These are phyloP conservation scores for Candolleomyces eurysporus DNA, from an alignment of 768 basidiomycete genomes.

Conservation along the genomic window DNA sequence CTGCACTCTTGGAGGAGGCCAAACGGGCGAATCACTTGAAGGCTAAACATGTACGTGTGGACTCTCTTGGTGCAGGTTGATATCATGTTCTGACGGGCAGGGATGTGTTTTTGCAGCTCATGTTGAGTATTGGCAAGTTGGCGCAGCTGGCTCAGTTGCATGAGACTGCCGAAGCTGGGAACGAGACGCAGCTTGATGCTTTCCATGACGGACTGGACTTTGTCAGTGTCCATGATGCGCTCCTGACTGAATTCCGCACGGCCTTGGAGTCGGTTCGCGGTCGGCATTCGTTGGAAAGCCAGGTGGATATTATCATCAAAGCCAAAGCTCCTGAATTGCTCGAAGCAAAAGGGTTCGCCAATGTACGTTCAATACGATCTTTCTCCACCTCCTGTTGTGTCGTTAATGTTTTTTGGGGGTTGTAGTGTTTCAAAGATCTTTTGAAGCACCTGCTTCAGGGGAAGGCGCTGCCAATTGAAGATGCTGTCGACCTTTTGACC, in stretches of 20 bases:
- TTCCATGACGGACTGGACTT: slow-evolving; percentile 89
- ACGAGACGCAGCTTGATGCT: slow-evolving; percentile 55
- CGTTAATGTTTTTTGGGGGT: not conserved
- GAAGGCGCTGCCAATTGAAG: slow-evolving; percentile 72
- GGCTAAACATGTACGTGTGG: slow-evolving; percentile 68
- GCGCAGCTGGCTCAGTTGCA: slow-evolving; percentile 65
- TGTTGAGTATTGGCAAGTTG: slow-evolving; percentile 90
- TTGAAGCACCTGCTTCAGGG: slow-evolving; percentile 72
- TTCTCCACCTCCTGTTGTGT: not conserved
- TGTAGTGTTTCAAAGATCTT: slow-evolving; percentile 68
- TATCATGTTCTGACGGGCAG: not conserved
- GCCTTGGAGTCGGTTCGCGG: slow-evolving; percentile 48
- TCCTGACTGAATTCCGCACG: slow-evolving; percentile 61
- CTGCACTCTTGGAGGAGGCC: slow-evolving; percentile 62
- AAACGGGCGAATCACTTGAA: slow-evolving; percentile 54
- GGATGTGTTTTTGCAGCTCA: slow-evolving; percentile 50
- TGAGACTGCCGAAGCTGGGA: slow-evolving; percentile 32
- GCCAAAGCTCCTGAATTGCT: slow-evolving; percentile 47
- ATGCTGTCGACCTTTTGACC: slow-evolving; percentile 78
- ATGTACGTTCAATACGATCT: slow-evolving; percentile 29
- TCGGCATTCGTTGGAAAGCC: slow-evolving; percentile 62
- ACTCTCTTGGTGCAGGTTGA: not conserved
- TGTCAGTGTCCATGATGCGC: slow-evolving; percentile 74
- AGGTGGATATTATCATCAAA: slow-evolving; percentile 61
- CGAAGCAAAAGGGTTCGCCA: slow-evolving; percentile 50